Conservation (phyloP, 495 filamentous ascomycete genomes). For the Tuber borchii region DNA sequence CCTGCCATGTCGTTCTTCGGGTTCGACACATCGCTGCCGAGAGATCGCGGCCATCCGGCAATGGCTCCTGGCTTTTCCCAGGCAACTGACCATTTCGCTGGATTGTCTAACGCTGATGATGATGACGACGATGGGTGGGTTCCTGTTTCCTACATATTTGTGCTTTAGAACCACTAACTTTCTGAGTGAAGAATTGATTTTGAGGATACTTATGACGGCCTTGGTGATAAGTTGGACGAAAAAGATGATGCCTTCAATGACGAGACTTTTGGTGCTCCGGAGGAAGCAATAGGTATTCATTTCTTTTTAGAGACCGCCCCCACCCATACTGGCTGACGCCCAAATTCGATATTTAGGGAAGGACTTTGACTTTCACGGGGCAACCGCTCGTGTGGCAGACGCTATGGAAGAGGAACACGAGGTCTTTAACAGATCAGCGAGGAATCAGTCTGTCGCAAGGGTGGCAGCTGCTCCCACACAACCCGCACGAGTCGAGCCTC, state of each 20-base stretch:
- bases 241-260: slow-evolving; percentile 94
- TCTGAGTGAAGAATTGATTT: slow-evolving; percentile 65
- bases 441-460: slow-evolving; percentile 27
- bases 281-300: slow-evolving; percentile 41
- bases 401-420: slow-evolving; percentile 84
- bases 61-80: slow-evolving; percentile 68
- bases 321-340: slow-evolving; percentile 6
- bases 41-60: slow-evolving; percentile 54
- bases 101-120: slow-evolving; percentile 55
- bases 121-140: slow-evolving; percentile 67
- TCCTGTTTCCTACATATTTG: slow-evolving; percentile 3
- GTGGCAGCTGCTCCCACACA: slow-evolving; percentile 21
- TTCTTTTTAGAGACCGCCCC: slow-evolving; percentile 27
- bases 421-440: slow-evolving; percentile 56
- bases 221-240: slow-evolving; percentile 86
- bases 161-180: slow-evolving; percentile 5
- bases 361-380: slow-evolving; percentile 96
- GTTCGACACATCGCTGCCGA: slow-evolving; percentile 63
- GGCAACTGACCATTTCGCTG: slow-evolving; percentile 80
- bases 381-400: slow-evolving; percentile 74
- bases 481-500: slow-evolving; percentile 13
- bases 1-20: slow-evolving; percentile 76
- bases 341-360: slow-evolving; percentile 49
- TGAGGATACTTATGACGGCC: slow-evolving; percentile 95
- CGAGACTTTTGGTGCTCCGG: slow-evolving; percentile 79